A percentile compares a stretch with the other conserved stretches of the same genome.
Evolutionary conservation across 345 rosid genomes (phyloP).

Genomic region (Sisymbrium irio): DNA sequence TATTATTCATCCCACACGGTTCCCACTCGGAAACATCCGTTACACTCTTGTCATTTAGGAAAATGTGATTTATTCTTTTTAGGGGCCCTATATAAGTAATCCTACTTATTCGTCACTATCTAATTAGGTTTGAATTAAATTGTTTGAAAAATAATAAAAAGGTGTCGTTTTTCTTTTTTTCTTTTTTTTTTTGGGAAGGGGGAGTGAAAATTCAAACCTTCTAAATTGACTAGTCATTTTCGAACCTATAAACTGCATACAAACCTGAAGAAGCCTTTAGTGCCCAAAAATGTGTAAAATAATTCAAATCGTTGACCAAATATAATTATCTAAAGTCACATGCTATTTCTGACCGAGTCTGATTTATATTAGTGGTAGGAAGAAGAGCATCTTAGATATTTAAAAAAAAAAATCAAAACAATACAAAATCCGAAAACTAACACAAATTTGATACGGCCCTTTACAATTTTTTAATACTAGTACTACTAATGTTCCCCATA

Average conservation of each 20-base stretch:
- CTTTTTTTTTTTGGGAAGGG: not conserved
- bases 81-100: slow-evolving; percentile 7
- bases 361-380: slow-evolving; percentile 7
- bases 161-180: not conserved
- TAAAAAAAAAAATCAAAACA: not conserved
- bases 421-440: slow-evolving; percentile 15
- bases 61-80: slow-evolving; percentile 27
- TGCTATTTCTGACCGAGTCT: slow-evolving; percentile 35
- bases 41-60: not conserved
- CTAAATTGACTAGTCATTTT: slow-evolving; percentile 29
- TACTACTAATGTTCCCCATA: not conserved
- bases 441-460: slow-evolving; percentile 2
- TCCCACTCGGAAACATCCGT: slow-evolving; percentile 35
- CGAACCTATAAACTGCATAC: slow-evolving; percentile 11
- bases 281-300: not conserved
- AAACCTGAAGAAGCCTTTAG: slow-evolving; percentile 16
- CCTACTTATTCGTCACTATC: slow-evolving; percentile 19
- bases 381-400: slow-evolving; percentile 13
- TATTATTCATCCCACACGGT: slow-evolving; percentile 32
- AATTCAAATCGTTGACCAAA: slow-evolving; percentile 26
- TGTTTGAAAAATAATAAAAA: slow-evolving; percentile 1
- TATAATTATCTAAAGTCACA: slow-evolving; percentile 18
- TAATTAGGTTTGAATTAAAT: slow-evolving; percentile 25
- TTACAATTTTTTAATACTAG: not conserved
- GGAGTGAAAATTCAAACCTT: slow-evolving; percentile 29